These are phyloP conservation scores for Begonia loranthoides DNA, from an alignment of 306 rosid species.

Conservation along the genomic window DNA sequence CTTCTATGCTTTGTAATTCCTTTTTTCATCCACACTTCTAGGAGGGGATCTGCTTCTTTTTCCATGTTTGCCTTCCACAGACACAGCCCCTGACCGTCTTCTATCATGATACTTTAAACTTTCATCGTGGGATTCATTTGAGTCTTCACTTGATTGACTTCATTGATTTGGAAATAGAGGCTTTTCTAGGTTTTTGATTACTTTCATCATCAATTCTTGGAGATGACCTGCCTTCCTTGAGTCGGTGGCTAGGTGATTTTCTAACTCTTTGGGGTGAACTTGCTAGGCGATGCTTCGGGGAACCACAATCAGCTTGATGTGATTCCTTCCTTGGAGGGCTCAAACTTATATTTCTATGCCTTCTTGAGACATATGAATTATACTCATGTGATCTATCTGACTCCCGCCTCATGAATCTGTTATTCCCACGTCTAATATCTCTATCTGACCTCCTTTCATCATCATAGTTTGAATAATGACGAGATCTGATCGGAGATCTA, in stretches of 20 bases:
- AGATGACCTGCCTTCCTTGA: slow-evolving; percentile 47
- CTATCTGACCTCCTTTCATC: slow-evolving; percentile 47
- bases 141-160: slow-evolving; percentile 32
- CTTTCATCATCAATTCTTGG: slow-evolving; percentile 51
- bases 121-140: slow-evolving; percentile 30
- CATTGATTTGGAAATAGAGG: neutral
- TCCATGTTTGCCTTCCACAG: slow-evolving; percentile 46
- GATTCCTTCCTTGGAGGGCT: slow-evolving; percentile 60
- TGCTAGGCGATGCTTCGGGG: slow-evolving; percentile 53
- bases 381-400: slow-evolving; percentile 47
- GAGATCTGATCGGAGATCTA: slow-evolving; percentile 68
- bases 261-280: slow-evolving; percentile 53
- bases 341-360: slow-evolving; percentile 58
- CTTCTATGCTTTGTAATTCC: slow-evolving; percentile 38
- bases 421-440: slow-evolving; percentile 46
- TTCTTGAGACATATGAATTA: slow-evolving; percentile 39
- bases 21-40: slow-evolving; percentile 49
- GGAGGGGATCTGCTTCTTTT: slow-evolving; percentile 45
- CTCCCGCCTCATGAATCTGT: slow-evolving; percentile 59
- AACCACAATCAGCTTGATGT: slow-evolving; percentile 33
- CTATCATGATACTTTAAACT: slow-evolving; percentile 50
- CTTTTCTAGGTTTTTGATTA: slow-evolving; percentile 20
- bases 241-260: slow-evolving; percentile 51
- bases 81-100: slow-evolving; percentile 55
- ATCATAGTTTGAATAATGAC: slow-evolving; percentile 39